phyloP scores from a whole-genome alignment of 2,329 filamentous ascomycete genomes.

The Penicillium sp. region DNA sequence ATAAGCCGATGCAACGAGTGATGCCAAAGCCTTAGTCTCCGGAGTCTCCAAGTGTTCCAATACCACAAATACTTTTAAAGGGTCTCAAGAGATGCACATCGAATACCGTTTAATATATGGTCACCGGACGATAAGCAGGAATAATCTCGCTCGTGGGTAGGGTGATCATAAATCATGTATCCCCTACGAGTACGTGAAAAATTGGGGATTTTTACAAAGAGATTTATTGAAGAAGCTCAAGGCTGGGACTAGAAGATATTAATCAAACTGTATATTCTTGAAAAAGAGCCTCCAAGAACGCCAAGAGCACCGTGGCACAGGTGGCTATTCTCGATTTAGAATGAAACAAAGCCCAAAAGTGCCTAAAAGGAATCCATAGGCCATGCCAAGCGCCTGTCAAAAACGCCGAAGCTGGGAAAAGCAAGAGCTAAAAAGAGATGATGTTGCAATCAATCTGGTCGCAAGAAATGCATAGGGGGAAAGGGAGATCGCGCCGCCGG shows the following conservation, averaged over 20 bases:
- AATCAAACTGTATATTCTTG: not conserved
- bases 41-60: too few relatives aligned
- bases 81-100: too few relatives aligned
- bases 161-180: not conserved
- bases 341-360: not conserved
- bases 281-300: not conserved
- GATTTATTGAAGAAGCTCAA: not conserved
- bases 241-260: not conserved
- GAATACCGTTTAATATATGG: too few relatives aligned
- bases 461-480: constrained; percentile 2
- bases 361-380: constrained; percentile 10
- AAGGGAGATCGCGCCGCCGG: constrained; percentile 3
- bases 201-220: not conserved
- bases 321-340: not conserved
- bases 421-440: not conserved
- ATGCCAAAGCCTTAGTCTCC: too few relatives aligned
- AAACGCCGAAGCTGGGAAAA: constrained; percentile 22
- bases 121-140: not conserved
- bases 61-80: too few relatives aligned
- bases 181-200: not conserved
- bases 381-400: constrained; percentile 21
- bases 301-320: constrained; percentile 6
- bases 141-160: not conserved
- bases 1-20: too few relatives aligned
- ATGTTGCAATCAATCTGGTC: constrained; percentile 17